A percentile compares a stretch with the other conserved stretches of the same genome.
Conservation (phyloP, 139 green algal species). For the Auxenochlorella pyrenoidosa region DNA sequence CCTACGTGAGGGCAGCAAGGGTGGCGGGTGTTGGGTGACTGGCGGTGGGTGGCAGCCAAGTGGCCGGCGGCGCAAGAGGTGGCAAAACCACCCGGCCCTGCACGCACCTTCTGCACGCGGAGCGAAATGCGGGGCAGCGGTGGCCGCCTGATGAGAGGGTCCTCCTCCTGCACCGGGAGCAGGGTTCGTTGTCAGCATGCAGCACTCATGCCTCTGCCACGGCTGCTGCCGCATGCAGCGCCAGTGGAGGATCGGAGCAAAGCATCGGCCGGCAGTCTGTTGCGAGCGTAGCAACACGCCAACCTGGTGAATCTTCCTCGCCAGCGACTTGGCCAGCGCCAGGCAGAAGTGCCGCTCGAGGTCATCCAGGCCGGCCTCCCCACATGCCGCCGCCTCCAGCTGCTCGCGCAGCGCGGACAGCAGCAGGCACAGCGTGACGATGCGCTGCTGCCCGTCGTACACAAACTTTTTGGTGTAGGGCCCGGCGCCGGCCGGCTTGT, state of each 20-base stretch:
- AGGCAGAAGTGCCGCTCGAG: neutral
- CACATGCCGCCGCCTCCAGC: neutral
- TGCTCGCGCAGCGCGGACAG: neutral
- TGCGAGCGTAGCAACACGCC: no score
- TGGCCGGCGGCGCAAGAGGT: neutral
- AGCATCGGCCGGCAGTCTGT: no score
- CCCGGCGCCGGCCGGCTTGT: neutral
- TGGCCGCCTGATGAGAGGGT: neutral
- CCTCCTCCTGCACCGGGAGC: neutral
- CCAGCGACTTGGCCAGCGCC: neutral
- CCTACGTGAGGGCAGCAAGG: neutral
- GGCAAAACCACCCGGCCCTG: neutral
- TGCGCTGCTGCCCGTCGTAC: neutral
- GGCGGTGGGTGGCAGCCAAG: no score
- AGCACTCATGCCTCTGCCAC: no score
- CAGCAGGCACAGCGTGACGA: conserved; percentile 11
- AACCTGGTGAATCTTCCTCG: neutral
- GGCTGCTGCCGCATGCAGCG: no score
- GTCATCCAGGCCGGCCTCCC: neutral
- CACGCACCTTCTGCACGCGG: neutral
- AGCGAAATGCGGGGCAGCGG: neutral
- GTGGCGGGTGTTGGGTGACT: neutral
- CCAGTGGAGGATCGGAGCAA: no score
- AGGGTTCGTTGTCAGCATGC: no score
- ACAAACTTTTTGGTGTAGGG: neutral